A percentile compares a stretch with the other conserved stretches of the same genome.
Conservation (phyloP, 176 grass and related monocot genomes). For the Miscanthus lutarioriparius region DNA sequence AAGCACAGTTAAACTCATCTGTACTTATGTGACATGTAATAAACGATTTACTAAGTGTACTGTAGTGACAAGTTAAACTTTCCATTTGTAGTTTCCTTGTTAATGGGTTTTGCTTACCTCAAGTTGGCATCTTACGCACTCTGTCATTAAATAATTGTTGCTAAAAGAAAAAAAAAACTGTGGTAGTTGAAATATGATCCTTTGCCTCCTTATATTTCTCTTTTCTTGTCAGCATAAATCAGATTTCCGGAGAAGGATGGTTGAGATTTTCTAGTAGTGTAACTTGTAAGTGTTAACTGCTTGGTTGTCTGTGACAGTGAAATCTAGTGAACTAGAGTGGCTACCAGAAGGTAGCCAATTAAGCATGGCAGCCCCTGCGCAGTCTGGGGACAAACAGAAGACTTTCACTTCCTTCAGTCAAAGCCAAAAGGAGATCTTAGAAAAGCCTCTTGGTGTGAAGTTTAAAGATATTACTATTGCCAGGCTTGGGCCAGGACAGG, state of each 20-base stretch:
- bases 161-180: not conserved
- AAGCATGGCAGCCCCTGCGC: slow-evolving; percentile 41
- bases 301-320: slow-evolving; percentile 59
- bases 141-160: not conserved
- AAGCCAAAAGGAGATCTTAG: slow-evolving; percentile 60
- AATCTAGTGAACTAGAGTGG: slow-evolving; percentile 81
- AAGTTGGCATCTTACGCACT: not conserved
- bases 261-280: slow-evolving; percentile 19
- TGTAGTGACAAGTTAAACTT: not conserved
- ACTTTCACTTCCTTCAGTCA: slow-evolving; percentile 71
- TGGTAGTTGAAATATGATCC: not conserved
- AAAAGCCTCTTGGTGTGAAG: slow-evolving; percentile 59
- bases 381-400: slow-evolving; percentile 63
- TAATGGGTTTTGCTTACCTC: not conserved
- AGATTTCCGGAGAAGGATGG: not conserved
- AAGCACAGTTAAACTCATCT: not conserved
- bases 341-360: slow-evolving; percentile 89
- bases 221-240: not conserved
- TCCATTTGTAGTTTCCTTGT: not conserved
- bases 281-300: not conserved
- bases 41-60: not conserved
- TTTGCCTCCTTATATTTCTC: slow-evolving; percentile 2
- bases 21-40: not conserved
- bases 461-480: slow-evolving; percentile 81
- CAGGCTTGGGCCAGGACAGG: slow-evolving; percentile 92